These are phyloP conservation scores for Acanthamoeba sp. DNA, from an alignment of 208 protist genomes.

Conservation along the genomic window DNA sequence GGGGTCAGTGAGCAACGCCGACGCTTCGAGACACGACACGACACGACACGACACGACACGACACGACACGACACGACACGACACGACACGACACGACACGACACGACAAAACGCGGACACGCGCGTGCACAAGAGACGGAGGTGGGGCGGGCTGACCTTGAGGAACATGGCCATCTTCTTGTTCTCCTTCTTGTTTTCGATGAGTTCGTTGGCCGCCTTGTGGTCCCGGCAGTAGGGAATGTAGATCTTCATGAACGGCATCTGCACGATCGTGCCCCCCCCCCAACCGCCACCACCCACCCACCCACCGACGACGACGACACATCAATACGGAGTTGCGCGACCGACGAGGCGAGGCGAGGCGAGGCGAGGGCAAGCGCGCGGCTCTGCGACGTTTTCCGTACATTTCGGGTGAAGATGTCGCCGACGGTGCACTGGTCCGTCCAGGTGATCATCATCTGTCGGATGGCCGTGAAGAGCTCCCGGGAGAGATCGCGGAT, in stretches of 20 bases:
- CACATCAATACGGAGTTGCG: no score
- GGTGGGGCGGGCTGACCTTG: not conserved
- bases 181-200: conserved; percentile 23
- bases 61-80: no score
- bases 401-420: conserved; percentile 25
- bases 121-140: no score
- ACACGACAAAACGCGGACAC: not conserved
- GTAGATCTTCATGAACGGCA: conserved; percentile 65
- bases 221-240: conserved; percentile 30
- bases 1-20: not conserved
- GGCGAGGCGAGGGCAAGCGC: no score
- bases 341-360: no score
- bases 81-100: no score
- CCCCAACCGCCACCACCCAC: no score
- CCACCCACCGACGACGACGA: no score
- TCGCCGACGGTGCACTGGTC: conserved; percentile 12
- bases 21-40: no score
- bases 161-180: conserved; percentile 43
- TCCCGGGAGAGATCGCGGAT: conserved; percentile 30
- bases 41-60: no score
- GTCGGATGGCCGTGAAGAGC: conserved; percentile 40
- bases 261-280: no score
- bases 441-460: not conserved
- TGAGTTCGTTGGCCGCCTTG: conserved; percentile 3
- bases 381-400: no score